Evolutionary conservation across 148 eudicot species (phyloP).

Genomic region (Euryodendron excelsum): DNA sequence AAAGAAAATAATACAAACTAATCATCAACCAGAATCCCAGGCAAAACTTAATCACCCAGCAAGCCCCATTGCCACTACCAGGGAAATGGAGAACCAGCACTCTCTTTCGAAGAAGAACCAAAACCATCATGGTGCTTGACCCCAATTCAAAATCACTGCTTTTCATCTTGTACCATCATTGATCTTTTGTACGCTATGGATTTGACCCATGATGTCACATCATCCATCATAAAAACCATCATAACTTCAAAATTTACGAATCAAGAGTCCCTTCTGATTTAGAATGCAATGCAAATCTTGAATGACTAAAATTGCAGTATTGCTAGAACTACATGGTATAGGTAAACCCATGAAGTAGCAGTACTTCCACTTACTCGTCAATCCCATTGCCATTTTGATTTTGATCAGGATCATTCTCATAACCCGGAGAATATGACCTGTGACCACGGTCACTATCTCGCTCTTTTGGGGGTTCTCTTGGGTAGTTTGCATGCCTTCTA

Average conservation of each 20-base stretch:
- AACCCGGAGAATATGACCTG: slow-evolving; percentile 49
- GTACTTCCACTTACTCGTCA: slow-evolving; percentile 25
- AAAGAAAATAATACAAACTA: too few relatives aligned
- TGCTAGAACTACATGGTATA: background rate
- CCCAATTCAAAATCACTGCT: background rate
- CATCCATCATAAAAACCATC: background rate
- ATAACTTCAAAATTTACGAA: background rate
- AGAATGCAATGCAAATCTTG: background rate
- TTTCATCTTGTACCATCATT: background rate
- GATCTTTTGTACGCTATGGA: background rate
- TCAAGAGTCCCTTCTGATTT: background rate
- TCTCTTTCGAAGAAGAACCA: background rate
- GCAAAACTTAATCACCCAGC: too few relatives aligned
- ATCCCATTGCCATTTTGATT: slow-evolving; percentile 37
- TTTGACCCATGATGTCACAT: background rate
- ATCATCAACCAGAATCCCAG: background rate
- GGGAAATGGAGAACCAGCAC: too few relatives aligned
- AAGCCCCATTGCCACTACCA: too few relatives aligned
- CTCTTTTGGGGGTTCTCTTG: slow-evolving; percentile 34
- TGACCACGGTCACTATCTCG: slow-evolving; percentile 28
- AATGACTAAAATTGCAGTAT: background rate
- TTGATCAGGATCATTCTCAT: slow-evolving; percentile 24
- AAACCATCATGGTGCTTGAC: background rate
- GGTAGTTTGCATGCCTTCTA: slow-evolving; percentile 46
- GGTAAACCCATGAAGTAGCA: background rate